Base-by-base conservation (phyloP, 768 basidiomycete genomes). In the Amyloporia xantha region DNA sequence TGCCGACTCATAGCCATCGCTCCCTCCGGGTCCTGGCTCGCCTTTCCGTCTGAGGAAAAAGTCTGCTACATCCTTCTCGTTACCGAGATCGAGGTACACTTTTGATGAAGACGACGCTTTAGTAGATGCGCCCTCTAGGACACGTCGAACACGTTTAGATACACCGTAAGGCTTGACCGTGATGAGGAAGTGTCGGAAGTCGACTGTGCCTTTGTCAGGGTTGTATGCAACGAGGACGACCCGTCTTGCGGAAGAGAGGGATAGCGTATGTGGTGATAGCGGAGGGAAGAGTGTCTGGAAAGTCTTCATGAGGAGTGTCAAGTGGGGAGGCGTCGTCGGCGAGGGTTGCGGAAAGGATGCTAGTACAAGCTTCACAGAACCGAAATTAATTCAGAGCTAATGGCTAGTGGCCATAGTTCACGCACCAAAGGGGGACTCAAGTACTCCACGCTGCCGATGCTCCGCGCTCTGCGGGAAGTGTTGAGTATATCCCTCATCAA, bases 221-320 rank as follows among this genome's bases (percentile, higher is more conserved):
- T 92, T 92, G 73, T 97, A 97, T 1, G 92, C 84, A 43, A 98
- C 71, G 43, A 99, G 84, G 27, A 98, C 91, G 48, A 99, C 86
- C 58, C 96, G 82, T 26, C 96, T 89, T 3, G 94, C 94, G 26
- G 91, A 87, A 45, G 94, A 86, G 44, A 91, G 81, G 19, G 81
- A 78, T 62, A 92, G 74, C 26, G 80, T 77, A 59, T 87, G 76
- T 1, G 90, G 90, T 10, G 89, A 75, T 41, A 99, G 88, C 0
- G 96, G 86, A 4, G 96, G 96, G 70, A 97, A 99, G 52, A 99
- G 72, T 25, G 90, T 85, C 66, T 98, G 96, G 70, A 99, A 96
- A 50, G 92, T 81, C 67, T 96, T 96, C 78, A 93, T 86, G 61
- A 98, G 78, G 50, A 98, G 84, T 30, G 90, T 77, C 33, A 97